These are phyloP conservation scores for Camellia oleifera DNA, from an alignment of 179 eudicot species.

Conservation along the genomic window DNA sequence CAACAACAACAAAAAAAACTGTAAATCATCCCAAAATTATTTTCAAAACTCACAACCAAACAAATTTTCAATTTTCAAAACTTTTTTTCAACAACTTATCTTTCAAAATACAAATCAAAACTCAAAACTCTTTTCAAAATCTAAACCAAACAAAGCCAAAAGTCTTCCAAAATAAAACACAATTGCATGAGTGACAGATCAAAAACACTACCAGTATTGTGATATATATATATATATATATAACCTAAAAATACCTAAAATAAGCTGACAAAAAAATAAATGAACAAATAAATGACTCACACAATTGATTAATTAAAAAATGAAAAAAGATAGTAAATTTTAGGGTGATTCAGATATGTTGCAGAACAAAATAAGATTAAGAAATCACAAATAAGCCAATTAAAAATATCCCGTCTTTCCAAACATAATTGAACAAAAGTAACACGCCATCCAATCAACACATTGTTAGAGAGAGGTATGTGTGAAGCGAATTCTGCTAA, in stretches of 20 bases:
- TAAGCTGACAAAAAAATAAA: background rate
- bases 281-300: no score
- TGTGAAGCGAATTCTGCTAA: no score
- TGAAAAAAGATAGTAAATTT: background rate
- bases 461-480: no score
- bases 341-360: background rate
- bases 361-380: constrained; percentile 7
- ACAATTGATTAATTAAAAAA: background rate
- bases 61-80: no score
- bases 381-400: background rate
- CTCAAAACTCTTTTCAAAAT: no score
- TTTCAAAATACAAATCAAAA: no score
- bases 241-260: background rate
- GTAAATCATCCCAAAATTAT: no score
- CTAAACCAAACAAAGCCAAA: background rate
- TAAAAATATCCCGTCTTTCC: background rate
- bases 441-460: no score
- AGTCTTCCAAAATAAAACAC: background rate
- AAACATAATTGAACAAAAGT: background rate
- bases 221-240: no score
- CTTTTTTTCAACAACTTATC: no score
- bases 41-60: no score
- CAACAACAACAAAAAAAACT: no score
- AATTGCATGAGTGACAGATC: background rate
- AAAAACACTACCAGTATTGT: background rate